Evolutionary conservation across 2,329 filamentous ascomycete genomes (phyloP).

Genomic region (Fusarium temperatum): DNA sequence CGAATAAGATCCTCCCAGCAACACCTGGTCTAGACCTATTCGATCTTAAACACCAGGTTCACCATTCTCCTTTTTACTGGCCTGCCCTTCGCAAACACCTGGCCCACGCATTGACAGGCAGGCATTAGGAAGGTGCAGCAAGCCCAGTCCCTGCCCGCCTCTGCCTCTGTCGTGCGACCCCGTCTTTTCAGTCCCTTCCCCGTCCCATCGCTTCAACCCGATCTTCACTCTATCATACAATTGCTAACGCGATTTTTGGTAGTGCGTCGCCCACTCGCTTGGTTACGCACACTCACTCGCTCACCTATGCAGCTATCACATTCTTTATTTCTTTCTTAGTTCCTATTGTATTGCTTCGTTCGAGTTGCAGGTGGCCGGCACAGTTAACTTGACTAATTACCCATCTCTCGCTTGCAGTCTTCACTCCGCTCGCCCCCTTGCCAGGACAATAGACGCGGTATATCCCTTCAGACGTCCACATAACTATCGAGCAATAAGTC

Average conservation of each 20-base stretch:
- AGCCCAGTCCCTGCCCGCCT: conserved; percentile 28
- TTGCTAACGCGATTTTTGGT: conserved; percentile 36
- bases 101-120: conserved; percentile 31
- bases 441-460: conserved; percentile 25
- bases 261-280: conserved; percentile 39
- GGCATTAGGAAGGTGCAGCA: conserved; percentile 33
- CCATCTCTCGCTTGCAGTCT: conserved; percentile 21
- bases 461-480: conserved; percentile 17
- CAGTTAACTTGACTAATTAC: conserved; percentile 24
- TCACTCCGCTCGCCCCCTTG: conserved; percentile 25
- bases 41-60: conserved; percentile 21
- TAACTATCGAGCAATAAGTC: background rate
- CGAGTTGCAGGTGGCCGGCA: background rate
- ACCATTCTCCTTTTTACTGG: conserved; percentile 28
- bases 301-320: conserved; percentile 17
- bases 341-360: conserved; percentile 15
- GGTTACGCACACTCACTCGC: conserved; percentile 34
- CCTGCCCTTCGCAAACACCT: conserved; percentile 26
- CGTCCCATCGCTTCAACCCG: conserved; percentile 24
- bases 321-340: conserved; percentile 29
- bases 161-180: conserved; percentile 33
- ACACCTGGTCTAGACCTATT: conserved; percentile 21
- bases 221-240: conserved; percentile 34
- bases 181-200: conserved; percentile 27
- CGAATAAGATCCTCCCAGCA: conserved; percentile 15